Percentiles rank a stretch among this genome's conserved stretches.
Conservation (phyloP, 805 yeast genomes). For the Myxozyma mucilagina region DNA sequence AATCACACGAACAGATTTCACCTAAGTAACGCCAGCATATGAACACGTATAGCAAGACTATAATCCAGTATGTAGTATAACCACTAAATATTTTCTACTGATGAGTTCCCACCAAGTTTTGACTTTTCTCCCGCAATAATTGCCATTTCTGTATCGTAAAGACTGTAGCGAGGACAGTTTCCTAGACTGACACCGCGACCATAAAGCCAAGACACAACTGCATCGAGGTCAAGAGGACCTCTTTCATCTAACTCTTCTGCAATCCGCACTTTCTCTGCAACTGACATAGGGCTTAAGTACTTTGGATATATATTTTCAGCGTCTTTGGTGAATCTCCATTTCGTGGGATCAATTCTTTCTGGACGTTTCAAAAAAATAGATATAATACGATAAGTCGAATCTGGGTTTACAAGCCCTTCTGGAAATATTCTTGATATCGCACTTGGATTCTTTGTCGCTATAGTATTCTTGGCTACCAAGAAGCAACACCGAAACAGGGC, state of each 20-base stretch:
- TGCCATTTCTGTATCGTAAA: slow-evolving; percentile 10
- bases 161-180: slow-evolving; percentile 4
- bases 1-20: no score
- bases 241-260: background rate
- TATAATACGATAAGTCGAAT: background rate
- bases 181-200: slow-evolving; percentile 14
- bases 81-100: background rate
- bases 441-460: background rate
- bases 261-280: background rate
- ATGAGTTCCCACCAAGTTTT: background rate
- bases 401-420: slow-evolving; percentile 1
- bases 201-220: slow-evolving; percentile 5
- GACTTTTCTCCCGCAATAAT: slow-evolving; percentile 1
- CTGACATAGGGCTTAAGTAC: slow-evolving; percentile 1
- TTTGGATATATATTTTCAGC: background rate
- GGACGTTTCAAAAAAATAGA: background rate
- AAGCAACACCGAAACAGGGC: slow-evolving; percentile 10
- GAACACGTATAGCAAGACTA: no score
- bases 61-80: no score
- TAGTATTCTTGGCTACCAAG: slow-evolving; percentile 1
- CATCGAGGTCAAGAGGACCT: slow-evolving; percentile 10
- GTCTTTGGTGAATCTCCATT: background rate
- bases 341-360: background rate
- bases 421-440: slow-evolving; percentile 6
- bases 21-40: no score